A percentile compares a stretch with the other conserved stretches of the same genome.
Evolutionary conservation across 768 basidiomycete genomes (phyloP).

Genomic region (Lactarius deliciosus): DNA sequence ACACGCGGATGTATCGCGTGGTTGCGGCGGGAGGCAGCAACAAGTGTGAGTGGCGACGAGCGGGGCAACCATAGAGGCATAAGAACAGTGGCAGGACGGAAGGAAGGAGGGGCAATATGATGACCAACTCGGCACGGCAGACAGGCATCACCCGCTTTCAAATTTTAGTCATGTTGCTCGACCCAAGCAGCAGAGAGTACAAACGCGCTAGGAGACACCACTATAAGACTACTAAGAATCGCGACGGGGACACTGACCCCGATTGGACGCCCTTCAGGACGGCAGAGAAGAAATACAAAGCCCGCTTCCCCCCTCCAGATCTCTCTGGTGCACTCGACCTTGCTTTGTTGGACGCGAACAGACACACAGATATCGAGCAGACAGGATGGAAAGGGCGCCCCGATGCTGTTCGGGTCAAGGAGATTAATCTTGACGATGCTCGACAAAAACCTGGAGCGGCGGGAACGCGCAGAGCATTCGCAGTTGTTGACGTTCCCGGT

Average conservation of each 20-base stretch:
- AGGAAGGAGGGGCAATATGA: background rate
- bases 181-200: slow-evolving; percentile 52
- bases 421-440: slow-evolving; percentile 35
- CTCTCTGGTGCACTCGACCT: slow-evolving; percentile 69
- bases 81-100: slow-evolving; percentile 11
- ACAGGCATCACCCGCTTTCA: background rate
- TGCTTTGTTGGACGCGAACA: slow-evolving; percentile 43
- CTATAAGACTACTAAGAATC: slow-evolving; percentile 58
- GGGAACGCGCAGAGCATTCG: slow-evolving; percentile 40
- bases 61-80: slow-evolving; percentile 84
- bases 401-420: slow-evolving; percentile 38
- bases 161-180: slow-evolving; percentile 34
- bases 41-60: slow-evolving; percentile 46
- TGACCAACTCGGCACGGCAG: slow-evolving; percentile 2
- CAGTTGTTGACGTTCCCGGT: slow-evolving; percentile 54
- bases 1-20: slow-evolving; percentile 28
- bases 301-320: slow-evolving; percentile 75
- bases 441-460: slow-evolving; percentile 1
- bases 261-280: slow-evolving; percentile 75
- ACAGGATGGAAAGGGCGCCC: slow-evolving; percentile 51
- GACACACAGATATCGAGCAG: slow-evolving; percentile 43
- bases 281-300: slow-evolving; percentile 79
- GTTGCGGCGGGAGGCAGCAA: slow-evolving; percentile 34
- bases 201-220: slow-evolving; percentile 59
- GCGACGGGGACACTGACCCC: slow-evolving; percentile 43